A percentile compares a stretch with the other conserved stretches of the same genome.
These are phyloP conservation scores for Hordeum marinum DNA, from an alignment of 176 grass and related monocot species.

Conservation along the genomic window DNA sequence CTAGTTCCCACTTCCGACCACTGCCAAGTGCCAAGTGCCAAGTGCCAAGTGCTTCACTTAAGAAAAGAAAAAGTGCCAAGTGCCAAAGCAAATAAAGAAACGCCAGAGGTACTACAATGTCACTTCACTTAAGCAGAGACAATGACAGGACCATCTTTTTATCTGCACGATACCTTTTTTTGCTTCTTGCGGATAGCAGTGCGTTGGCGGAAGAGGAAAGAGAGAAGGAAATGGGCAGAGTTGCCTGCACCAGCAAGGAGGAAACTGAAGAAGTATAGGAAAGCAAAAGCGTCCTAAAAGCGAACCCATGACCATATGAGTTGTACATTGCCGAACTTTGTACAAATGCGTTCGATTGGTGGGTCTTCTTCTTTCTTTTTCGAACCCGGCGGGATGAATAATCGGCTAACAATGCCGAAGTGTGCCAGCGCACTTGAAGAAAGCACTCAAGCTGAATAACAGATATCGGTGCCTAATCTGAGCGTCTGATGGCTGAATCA, in stretches of 20 bases:
- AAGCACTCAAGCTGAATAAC: background rate
- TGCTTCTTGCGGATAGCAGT: background rate
- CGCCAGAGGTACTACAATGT: too few species aligned
- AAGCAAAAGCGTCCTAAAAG: background rate
- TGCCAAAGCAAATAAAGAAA: too few species aligned
- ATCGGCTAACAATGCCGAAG: background rate
- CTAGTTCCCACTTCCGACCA: too few species aligned
- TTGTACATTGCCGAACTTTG: background rate
- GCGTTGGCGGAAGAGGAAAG: conserved; percentile 1
- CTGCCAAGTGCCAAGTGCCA: too few species aligned
- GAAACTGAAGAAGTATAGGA: background rate
- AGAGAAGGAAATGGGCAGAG: background rate
- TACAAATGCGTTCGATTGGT: background rate
- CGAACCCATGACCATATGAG: background rate
- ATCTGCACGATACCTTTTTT: background rate
- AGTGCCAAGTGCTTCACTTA: too few species aligned
- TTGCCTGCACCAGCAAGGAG: background rate
- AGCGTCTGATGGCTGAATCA: too few species aligned
- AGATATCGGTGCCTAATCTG: background rate
- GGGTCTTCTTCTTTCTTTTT: background rate
- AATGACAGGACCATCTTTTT: background rate
- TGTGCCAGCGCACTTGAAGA: too few species aligned
- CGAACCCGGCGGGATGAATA: background rate
- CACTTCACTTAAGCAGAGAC: background rate
- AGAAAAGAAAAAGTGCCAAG: too few species aligned